Evolutionary conservation across 768 basidiomycete species (phyloP).

Genomic region (Kwoniella shandongensis): DNA sequence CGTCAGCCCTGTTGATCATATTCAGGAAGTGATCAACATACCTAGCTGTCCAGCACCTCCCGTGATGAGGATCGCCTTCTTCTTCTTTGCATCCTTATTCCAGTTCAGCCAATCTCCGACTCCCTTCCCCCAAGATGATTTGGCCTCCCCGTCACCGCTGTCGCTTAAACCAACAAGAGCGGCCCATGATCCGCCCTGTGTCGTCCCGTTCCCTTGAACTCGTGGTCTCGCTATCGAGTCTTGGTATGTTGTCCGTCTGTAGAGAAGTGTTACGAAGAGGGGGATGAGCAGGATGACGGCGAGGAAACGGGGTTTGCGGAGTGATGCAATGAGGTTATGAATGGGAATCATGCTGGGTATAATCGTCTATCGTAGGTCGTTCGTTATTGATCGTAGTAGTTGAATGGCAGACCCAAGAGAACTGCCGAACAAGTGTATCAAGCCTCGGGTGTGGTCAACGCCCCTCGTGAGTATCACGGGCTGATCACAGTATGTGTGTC

Average conservation of each 20-base stretch:
- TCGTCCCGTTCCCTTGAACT: slow-evolving; percentile 7
- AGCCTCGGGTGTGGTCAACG: too few relatives aligned
- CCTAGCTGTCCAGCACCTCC: slow-evolving; percentile 45
- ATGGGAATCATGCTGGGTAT: not conserved
- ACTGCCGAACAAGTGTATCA: too few relatives aligned
- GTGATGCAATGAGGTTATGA: not conserved
- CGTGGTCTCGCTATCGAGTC: not conserved
- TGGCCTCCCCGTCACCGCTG: not conserved
- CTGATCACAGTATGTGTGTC: too few relatives aligned
- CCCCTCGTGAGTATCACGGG: too few relatives aligned
- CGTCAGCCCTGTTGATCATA: not conserved
- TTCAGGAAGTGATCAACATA: slow-evolving; percentile 19
- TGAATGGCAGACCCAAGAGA: too few relatives aligned
- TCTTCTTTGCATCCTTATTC: slow-evolving; percentile 21
- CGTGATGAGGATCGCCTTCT: slow-evolving; percentile 32
- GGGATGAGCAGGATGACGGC: slow-evolving; percentile 10
- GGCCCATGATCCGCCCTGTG: slow-evolving; percentile 16
- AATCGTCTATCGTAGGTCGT: too few relatives aligned
- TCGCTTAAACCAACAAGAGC: slow-evolving; percentile 9
- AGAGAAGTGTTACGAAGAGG: slow-evolving; percentile 1
- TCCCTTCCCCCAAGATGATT: not conserved
- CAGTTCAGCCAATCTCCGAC: slow-evolving; percentile 13
- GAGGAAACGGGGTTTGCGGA: slow-evolving; percentile 20
- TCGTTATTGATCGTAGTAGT: too few relatives aligned
- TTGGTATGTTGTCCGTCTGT: not conserved